These are phyloP conservation scores for Nicotiana rustica DNA, from an alignment of 305 asterid genomes.

Conservation along the genomic window DNA sequence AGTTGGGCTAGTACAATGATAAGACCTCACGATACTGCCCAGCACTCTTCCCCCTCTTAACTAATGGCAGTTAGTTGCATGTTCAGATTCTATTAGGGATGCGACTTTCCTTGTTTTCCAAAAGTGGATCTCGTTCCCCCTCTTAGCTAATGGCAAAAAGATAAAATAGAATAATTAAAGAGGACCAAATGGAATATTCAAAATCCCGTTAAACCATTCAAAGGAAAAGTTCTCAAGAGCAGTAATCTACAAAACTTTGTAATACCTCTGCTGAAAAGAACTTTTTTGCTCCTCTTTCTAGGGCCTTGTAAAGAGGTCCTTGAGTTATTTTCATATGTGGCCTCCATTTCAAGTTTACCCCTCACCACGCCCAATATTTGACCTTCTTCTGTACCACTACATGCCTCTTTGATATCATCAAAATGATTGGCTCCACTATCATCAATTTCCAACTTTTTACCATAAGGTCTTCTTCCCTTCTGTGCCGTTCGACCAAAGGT, in stretches of 20 bases:
- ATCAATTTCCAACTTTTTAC: constrained; percentile 57
- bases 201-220: constrained; percentile 11
- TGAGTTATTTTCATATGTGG: constrained; percentile 48
- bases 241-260: constrained; percentile 31
- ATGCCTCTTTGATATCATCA: constrained; percentile 82
- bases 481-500: constrained; percentile 45
- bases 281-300: constrained; percentile 78
- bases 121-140: background rate
- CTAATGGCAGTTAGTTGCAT: background rate
- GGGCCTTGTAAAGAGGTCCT: constrained; percentile 55
- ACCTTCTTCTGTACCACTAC: constrained; percentile 87
- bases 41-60: background rate
- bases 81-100: constrained; percentile 13
- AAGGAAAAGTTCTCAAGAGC: constrained; percentile 25
- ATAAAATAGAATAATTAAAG: constrained; percentile 14
- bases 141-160: constrained; percentile 11
- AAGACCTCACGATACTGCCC: background rate
- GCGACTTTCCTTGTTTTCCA: constrained; percentile 2
- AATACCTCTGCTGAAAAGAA: constrained; percentile 70
- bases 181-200: constrained; percentile 18
- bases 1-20: constrained; percentile 7
- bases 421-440: constrained; percentile 51
- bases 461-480: constrained; percentile 56
- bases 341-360: constrained; percentile 50
- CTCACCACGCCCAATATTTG: constrained; percentile 57